Conservation (phyloP, 768 basidiomycete genomes). For the Ephemerocybe angulata region DNA sequence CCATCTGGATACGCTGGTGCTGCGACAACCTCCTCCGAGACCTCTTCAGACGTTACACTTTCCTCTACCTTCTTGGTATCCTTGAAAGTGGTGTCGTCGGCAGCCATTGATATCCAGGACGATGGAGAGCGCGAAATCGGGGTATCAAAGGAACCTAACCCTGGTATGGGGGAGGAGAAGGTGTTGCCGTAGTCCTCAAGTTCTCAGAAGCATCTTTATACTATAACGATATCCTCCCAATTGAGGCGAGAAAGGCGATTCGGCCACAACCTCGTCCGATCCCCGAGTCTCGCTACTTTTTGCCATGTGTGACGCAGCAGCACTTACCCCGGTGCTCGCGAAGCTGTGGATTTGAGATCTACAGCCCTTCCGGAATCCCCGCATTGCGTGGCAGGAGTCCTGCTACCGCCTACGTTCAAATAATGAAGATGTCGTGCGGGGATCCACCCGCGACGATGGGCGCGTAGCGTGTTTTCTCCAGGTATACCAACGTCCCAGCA, state of each 20-base stretch:
- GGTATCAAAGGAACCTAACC: neutral
- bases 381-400: neutral
- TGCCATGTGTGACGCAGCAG: neutral
- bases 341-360: neutral
- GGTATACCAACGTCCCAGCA: too few relatives aligned
- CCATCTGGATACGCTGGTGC: constrained; percentile 11
- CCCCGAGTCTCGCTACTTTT: neutral
- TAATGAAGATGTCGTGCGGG: neutral
- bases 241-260: neutral
- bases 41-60: neutral
- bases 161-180: neutral
- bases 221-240: neutral
- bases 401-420: too few relatives aligned
- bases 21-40: neutral
- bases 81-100: constrained; percentile 1
- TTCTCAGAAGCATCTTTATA: neutral
- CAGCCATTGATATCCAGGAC: neutral
- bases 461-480: too few relatives aligned
- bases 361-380: neutral
- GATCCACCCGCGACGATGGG: too few relatives aligned
- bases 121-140: neutral
- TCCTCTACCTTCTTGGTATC: constrained; percentile 1
- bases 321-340: too few relatives aligned
- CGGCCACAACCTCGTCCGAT: neutral
- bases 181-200: neutral